Conservation (phyloP, 2,329 filamentous ascomycete genomes). For the Metarhizium robertsii region DNA sequence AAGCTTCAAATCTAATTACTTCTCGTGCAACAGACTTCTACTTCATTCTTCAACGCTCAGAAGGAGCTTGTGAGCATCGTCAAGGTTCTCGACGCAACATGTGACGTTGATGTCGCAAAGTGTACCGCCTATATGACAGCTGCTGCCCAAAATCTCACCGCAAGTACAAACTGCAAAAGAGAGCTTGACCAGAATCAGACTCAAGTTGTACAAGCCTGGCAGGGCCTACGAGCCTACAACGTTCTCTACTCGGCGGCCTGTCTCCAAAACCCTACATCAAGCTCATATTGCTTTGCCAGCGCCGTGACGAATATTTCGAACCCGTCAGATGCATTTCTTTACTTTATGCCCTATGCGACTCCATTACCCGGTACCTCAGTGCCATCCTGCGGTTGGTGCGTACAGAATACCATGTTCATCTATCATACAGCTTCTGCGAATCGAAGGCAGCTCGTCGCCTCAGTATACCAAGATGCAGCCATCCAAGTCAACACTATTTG, state of each 20-base stretch:
- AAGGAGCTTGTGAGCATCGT: conserved; percentile 65
- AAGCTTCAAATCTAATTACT: neutral
- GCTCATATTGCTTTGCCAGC: conserved; percentile 72
- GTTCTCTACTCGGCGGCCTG: conserved; percentile 75
- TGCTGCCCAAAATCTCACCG: conserved; percentile 57
- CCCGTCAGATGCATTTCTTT: conserved; percentile 67
- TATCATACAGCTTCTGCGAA: conserved; percentile 63
- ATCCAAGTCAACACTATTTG: conserved; percentile 60
- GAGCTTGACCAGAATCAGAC: conserved; percentile 63
- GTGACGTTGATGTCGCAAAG: conserved; percentile 52
- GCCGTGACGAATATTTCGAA: conserved; percentile 69
- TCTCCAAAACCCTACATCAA: conserved; percentile 54
- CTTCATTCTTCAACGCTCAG: conserved; percentile 71
- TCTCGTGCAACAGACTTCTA: conserved; percentile 55
- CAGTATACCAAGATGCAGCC: conserved; percentile 64
- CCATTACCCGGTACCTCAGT: conserved; percentile 54
- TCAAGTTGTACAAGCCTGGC: conserved; percentile 63
- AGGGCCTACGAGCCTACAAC: conserved; percentile 67
- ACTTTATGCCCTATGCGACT: conserved; percentile 75
- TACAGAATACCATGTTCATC: conserved; percentile 72
- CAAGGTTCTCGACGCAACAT: conserved; percentile 69
- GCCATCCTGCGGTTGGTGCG: conserved; percentile 69
- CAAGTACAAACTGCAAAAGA: conserved; percentile 54
- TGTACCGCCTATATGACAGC: conserved; percentile 58
- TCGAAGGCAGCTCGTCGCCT: conserved; percentile 53